These are phyloP conservation scores for Fusarium miscanthi DNA, from an alignment of 2,329 filamentous ascomycete genomes.

Conservation along the genomic window DNA sequence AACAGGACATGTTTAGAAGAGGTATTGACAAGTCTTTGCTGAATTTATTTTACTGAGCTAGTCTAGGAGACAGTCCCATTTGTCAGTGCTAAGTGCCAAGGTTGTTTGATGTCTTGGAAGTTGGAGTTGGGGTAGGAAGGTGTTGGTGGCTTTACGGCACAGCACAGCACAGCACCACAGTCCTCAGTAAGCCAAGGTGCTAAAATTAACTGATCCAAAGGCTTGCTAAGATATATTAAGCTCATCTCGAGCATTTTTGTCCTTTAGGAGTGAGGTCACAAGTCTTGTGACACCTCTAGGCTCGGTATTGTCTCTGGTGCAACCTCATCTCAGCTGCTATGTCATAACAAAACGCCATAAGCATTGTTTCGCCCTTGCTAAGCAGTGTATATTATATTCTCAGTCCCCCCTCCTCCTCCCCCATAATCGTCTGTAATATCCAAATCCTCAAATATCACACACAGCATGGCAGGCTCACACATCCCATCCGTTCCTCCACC, in stretches of 20 bases:
- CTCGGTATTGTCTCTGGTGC: background rate
- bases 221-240: background rate
- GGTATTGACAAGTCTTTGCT: background rate
- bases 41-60: background rate
- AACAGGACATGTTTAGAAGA: background rate
- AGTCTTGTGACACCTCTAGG: background rate
- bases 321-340: background rate
- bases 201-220: background rate
- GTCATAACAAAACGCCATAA: background rate
- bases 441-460: background rate
- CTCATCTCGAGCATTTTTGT: background rate
- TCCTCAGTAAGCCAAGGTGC: no score
- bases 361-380: background rate
- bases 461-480: slow-evolving; percentile 1
- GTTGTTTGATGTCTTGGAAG: background rate
- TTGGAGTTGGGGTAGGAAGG: background rate
- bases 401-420: no score
- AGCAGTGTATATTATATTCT: background rate
- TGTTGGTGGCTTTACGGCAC: slow-evolving; percentile 1
- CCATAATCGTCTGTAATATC: background rate
- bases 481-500: slow-evolving; percentile 49
- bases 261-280: background rate
- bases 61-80: background rate
- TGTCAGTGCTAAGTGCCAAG: background rate
- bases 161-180: background rate